phyloP scores from a whole-genome alignment of 495 filamentous ascomycete genomes.

The Lasiosphaeria hispida region DNA sequence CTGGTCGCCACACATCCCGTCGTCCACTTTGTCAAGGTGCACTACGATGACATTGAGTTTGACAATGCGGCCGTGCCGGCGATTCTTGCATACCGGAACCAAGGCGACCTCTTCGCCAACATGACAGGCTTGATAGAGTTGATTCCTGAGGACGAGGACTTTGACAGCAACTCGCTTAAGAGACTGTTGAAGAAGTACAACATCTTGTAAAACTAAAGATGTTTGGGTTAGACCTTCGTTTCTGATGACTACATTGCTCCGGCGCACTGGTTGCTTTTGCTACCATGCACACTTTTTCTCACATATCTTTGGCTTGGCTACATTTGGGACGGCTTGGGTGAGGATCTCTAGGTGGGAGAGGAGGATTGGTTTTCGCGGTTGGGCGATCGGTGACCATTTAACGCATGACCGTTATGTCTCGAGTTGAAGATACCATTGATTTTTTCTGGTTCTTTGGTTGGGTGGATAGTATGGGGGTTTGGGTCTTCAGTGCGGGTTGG shows the following conservation, averaged over 20 bases:
- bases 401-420: constrained; percentile 4
- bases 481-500: not conserved
- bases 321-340: not conserved
- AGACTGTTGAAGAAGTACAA: constrained; percentile 45
- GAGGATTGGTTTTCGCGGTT: not conserved
- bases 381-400: not conserved
- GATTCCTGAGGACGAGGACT: constrained; percentile 65
- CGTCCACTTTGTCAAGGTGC: constrained; percentile 85
- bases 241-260: not conserved
- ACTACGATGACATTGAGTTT: constrained; percentile 93
- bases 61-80: constrained; percentile 86
- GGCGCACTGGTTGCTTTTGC: not conserved
- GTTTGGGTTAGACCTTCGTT: not conserved
- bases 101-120: constrained; percentile 86
- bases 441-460: not conserved
- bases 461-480: not conserved
- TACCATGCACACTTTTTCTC: not conserved
- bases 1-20: constrained; percentile 67
- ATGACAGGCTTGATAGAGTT: constrained; percentile 82
- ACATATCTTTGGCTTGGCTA: not conserved
- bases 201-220: constrained; percentile 36
- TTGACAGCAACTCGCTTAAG: constrained; percentile 50
- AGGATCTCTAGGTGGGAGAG: not conserved
- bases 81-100: constrained; percentile 78
- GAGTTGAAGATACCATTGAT: constrained; percentile 13